Base-by-base conservation (phyloP, 768 basidiomycete genomes). In the Gyrodon lividus region DNA sequence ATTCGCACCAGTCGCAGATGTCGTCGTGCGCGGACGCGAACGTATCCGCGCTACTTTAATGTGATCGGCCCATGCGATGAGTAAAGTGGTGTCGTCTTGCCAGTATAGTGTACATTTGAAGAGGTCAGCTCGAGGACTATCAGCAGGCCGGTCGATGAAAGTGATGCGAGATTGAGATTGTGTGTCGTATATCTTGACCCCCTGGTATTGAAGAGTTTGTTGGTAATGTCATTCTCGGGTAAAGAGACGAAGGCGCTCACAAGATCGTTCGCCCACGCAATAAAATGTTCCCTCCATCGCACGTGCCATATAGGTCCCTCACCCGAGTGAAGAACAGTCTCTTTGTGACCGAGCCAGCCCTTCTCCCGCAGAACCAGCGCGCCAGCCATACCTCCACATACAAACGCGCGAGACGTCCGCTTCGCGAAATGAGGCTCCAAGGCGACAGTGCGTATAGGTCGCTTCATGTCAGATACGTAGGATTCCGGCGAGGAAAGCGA, bases 291-390 rank as follows among this genome's bases (percentile, higher is more conserved):
- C 61, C 83, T 76, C 97, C 97, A 98, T 51, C 87, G 79, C 9
- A 86, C 83, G 46, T 86, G 84, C 93, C 94, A 98, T 46, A 99
- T 91, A 0, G 97, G 92, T 10, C 96, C 97, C 70, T 98, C 97
- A 4, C 87, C 89, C 5, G 74, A 76, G 62, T 93, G 87, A 17
- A 97, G 66, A 6, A 86, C 68, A 0, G 86, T 90, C 66, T 96
- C 94, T 62, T 91, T 97, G 61, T 97, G 90, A 0, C 96, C 94
- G 1, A 98, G 71, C 95, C 97, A 98, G 6, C 94, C 91, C 65
- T 97, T 98, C 74, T 98, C 96, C 56, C 89, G 83, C 59, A 97
- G 61, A n/a, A 90, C 75, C 23, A 99, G 73, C 19, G 78, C 83
- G 4, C 97, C 96, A 0, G 91, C 87, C 78, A 96, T 79, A 8